Base-by-base conservation (phyloP, 495 filamentous ascomycete genomes). In the Penicillium flavigenum region DNA sequence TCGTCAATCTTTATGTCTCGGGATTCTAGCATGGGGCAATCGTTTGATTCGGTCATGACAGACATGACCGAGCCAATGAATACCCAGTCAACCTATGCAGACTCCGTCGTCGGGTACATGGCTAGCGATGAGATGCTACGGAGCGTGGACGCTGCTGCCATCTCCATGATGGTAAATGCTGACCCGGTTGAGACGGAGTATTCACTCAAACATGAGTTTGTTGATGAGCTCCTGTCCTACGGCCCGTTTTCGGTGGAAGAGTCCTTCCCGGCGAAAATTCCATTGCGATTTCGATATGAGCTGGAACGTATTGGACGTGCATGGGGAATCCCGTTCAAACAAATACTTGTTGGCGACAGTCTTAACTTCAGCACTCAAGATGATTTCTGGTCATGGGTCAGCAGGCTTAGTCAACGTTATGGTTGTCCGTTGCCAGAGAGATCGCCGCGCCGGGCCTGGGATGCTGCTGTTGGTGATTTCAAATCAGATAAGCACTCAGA, bases 281-380 rank as follows among this genome's bases (percentile, higher is more conserved):
- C 74, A 5, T 58, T 82, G 24, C 66, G 76, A 7, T 70, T 75
- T 44, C 65, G 77, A 2, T 81, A 80, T 54, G 79, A 81, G 51
- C 31, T 80, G 47, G 70, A 72, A 29, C 65, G 78, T 22, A 65
- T 81, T 22, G 69, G 66, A 7, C 62, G 67, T 12, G 58, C 66
- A 2, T 80, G 72, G 68, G 51, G 62, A 12, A 60, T 81, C 3
- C 62, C 73, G 14, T 53, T 75, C 7, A 55, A 68, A 6, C 49
- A 60, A 3, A 76, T 80, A 58, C 53, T 72, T 10, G 58, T 54
- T 6, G 65, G 63, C 1, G 60, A 65, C 34, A 63, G 38, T 39
- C 57, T 68, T 38, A 57, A 66, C 1, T 64, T 63, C 54, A 61
- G 58, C n/a, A 61, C 60, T 5, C 65, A 72, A 27, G 75, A 76